Percentiles rank a stretch among this genome's conserved stretches.
These are phyloP conservation scores for Davidsoniella virescens DNA, from an alignment of 2,329 filamentous ascomycete species.

Conservation along the genomic window DNA sequence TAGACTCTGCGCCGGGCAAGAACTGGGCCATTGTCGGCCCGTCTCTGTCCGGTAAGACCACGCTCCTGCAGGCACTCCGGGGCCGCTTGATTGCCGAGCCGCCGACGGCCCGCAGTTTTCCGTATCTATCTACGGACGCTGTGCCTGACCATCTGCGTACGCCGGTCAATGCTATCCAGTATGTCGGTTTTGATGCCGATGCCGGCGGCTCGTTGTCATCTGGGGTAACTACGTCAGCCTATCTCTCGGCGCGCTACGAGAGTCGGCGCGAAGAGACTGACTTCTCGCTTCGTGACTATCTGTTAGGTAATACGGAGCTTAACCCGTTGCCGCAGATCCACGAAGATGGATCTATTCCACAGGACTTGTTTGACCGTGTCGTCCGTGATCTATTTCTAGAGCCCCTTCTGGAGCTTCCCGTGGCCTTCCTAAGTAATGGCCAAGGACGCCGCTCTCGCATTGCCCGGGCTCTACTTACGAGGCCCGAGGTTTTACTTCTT, in stretches of 20 bases:
- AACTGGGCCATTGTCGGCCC: constrained; percentile 78
- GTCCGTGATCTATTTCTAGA: constrained; percentile 53
- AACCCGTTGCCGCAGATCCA: constrained; percentile 44
- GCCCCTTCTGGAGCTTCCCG: constrained; percentile 59
- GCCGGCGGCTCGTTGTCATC: constrained; percentile 36
- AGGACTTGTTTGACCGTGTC: constrained; percentile 41
- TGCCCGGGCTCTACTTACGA: constrained; percentile 63
- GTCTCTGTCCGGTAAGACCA: constrained; percentile 63
- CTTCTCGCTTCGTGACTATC: constrained; percentile 66
- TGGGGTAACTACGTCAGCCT: constrained; percentile 51
- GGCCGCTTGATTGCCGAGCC: constrained; percentile 64
- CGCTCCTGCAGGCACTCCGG: constrained; percentile 61
- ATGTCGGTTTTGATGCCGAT: constrained; percentile 80
- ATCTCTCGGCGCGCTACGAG: constrained; percentile 83
- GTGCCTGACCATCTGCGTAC: constrained; percentile 39
- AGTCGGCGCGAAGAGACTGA: constrained; percentile 73
- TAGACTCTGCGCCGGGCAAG: constrained; percentile 42
- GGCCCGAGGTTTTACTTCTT: constrained; percentile 66
- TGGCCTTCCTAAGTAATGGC: constrained; percentile 83
- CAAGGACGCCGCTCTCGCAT: constrained; percentile 79
- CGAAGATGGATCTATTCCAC: constrained; percentile 30
- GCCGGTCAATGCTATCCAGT: constrained; percentile 56
- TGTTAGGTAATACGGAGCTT: constrained; percentile 67
- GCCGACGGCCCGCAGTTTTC: constrained; percentile 59
- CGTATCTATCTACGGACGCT: constrained; percentile 51